phyloP scores from a whole-genome alignment of 305 asterid species.

The Salvia sclarea region DNA sequence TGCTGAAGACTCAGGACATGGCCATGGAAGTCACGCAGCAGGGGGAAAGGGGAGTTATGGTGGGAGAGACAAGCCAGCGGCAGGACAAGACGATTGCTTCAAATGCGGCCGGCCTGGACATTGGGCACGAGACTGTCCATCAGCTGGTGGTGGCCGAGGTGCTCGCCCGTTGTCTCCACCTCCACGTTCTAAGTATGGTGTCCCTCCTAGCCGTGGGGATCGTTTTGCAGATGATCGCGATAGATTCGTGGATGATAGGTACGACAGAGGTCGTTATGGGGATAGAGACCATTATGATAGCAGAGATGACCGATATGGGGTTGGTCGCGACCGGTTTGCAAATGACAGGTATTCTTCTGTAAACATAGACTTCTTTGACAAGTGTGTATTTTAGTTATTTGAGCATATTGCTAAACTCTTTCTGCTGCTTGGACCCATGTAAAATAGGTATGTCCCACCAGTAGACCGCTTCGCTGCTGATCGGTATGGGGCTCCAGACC shows the following conservation, averaged over 20 bases:
- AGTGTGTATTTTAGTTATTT: too few relatives aligned
- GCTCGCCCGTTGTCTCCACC: conserved; percentile 69
- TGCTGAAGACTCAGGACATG: conserved; percentile 56
- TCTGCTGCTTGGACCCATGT: not conserved
- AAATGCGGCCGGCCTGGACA: conserved; percentile 97
- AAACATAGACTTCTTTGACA: not conserved
- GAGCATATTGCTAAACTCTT: conserved; percentile 5
- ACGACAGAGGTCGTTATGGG: conserved; percentile 70
- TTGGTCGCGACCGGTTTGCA: conserved; percentile 67
- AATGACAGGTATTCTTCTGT: conserved; percentile 56
- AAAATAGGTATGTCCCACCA: conserved; percentile 58
- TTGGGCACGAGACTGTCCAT: conserved; percentile 98
- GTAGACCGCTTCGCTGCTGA: conserved; percentile 63
- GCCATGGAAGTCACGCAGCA: conserved; percentile 60
- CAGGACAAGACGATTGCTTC: conserved; percentile 94
- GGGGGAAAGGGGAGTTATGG: conserved; percentile 63
- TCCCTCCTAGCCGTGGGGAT: conserved; percentile 63
- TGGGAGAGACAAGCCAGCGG: conserved; percentile 65
- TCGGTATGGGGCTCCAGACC: conserved; percentile 56
- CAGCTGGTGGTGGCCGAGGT: conserved; percentile 74
- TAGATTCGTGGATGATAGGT: conserved; percentile 67
- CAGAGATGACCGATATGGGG: conserved; percentile 66
- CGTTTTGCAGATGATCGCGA: conserved; percentile 77
- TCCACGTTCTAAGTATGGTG: conserved; percentile 68
- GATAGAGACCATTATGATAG: conserved; percentile 64